Evolutionary conservation across 768 basidiomycete genomes (phyloP), one percentile per base, ranked within the genome.

Genomic region (Trametes elegans): DNA sequence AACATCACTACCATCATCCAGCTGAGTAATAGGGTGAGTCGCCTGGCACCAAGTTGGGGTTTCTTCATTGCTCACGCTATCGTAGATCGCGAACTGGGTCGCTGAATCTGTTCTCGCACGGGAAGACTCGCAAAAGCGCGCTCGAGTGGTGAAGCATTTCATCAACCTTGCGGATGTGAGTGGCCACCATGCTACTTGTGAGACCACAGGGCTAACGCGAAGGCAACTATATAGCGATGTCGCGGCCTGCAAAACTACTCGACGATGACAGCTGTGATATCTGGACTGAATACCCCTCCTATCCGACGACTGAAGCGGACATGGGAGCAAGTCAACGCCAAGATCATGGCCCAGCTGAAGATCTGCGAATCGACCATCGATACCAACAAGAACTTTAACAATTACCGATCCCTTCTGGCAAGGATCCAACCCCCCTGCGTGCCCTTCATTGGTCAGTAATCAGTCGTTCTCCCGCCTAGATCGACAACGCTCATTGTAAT

Each of bases 11-110:
- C 80, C 23, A 88, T 94, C 53, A 97, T 97, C 58, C 85, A 88
- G 63, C 88, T 90, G 19, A 91, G 88, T 55, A 97, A 97, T 66
- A 79, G 88, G 68, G 90, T 92, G 60, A 46, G 45, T 31, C 76
- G 90, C 62, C 62, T 62, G 72, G 19, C 67, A 71, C 18, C 72
- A 10, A 21, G 29, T 3, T 5, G 24, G 21, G 13, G 45, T 13
- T 46, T 21, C 7, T 35, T 38, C 9, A 53, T 36, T 42, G 31
- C 9, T 11, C 10, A 10, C 61, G n/a, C n/a, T n/a, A n/a, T n/a
- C n/a, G n/a, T n/a, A 94, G 93, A 89, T 96, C 67, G 93, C 94
- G 7, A 84, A 89, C 61, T 97, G 93, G 93, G 93, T 97, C 10
- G 88, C 89, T 2, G 88, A 93, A 59, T 78, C 85, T 2, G 82